Evolutionary conservation across 129 eudicot genomes (phyloP), one percentile per base, ranked within the genome.

Genomic region (Flaveria robusta): DNA sequence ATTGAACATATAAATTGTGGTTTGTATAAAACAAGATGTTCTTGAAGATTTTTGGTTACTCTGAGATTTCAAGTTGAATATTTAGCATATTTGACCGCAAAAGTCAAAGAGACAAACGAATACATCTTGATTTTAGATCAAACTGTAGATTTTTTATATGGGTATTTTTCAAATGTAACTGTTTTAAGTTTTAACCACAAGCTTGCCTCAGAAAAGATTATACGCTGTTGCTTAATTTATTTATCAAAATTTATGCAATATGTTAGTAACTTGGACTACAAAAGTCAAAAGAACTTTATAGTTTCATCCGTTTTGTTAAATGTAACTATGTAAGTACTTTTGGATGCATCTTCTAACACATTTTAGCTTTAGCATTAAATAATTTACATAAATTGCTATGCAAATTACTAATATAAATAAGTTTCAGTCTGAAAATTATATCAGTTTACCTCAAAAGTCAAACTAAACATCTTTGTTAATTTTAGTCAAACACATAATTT

Each of bases 261-360:
- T 24, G 66, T 22, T n/a, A 3, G 45, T 52, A 62, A 16, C 29
- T 39, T 79, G 55, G 79, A 80, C 79, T 54, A 66, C 42, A 66
- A 65, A 80, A 66, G 83, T 79, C 74, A 79, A 66, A 26, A 34
- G 51, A 79, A 4, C 51, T 66, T 66, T 66, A 66, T 51, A 42
- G 39, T 24, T 51, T 26, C 58, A 18, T 74, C 14, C 9, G 47
- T 58, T 37, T 56, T 26, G 16, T 65, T 52, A 1, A 56, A 77
- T 67, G 67, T 0, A 59, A 42, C 43, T 67, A 77, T 67, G 67
- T 0, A 59, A 42, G 56, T 67, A 39, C 67, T 66, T 66, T 67
- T 8, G 26, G 56, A 41, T 71, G 11, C 9, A 58, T 59, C 2
- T 49, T 62, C 55, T 19, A 15, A 13, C 46, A 16, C 29, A 37